These are phyloP conservation scores for Aureobasidium sp. DNA, from an alignment of 2,329 filamentous ascomycete species.

Conservation along the genomic window DNA sequence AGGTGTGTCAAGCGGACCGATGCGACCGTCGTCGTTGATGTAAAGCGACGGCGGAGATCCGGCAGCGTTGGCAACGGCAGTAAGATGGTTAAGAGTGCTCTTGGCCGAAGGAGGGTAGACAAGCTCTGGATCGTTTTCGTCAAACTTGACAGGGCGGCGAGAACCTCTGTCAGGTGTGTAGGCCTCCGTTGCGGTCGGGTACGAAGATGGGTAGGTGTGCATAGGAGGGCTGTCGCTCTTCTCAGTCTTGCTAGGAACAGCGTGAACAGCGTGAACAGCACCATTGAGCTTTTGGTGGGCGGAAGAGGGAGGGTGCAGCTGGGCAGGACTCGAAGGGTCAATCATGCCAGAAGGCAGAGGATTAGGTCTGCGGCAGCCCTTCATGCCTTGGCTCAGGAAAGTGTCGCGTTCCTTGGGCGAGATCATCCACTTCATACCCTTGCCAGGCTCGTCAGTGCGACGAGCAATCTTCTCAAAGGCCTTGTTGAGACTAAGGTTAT, in stretches of 20 bases:
- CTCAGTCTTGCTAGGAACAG: slow-evolving; percentile 19
- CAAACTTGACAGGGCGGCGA: slow-evolving; percentile 30
- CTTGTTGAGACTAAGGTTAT: slow-evolving; percentile 93
- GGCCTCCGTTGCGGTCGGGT: slow-evolving; percentile 44
- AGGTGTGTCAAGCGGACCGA: slow-evolving; percentile 30
- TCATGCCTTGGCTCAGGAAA: slow-evolving; percentile 64
- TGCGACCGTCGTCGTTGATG: slow-evolving; percentile 30
- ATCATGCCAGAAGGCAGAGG: slow-evolving; percentile 24
- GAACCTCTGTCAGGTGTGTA: slow-evolving; percentile 50
- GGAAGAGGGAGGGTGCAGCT: slow-evolving; percentile 51
- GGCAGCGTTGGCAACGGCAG: slow-evolving; percentile 30
- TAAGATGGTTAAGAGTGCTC: slow-evolving; percentile 26
- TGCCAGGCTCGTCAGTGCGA: slow-evolving; percentile 89
- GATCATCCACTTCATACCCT: slow-evolving; percentile 99
- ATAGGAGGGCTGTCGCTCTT: slow-evolving; percentile 37
- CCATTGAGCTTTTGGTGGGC: slow-evolving; percentile 12
- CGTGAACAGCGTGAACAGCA: slow-evolving; percentile 11
- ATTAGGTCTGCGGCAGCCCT: slow-evolving; percentile 34
- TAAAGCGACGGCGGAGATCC: slow-evolving; percentile 33
- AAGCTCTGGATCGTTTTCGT: slow-evolving; percentile 19
- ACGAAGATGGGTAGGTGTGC: slow-evolving; percentile 29
- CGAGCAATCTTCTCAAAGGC: slow-evolving; percentile 89
- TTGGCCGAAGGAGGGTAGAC: slow-evolving; percentile 21
- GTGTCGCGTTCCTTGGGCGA: slow-evolving; percentile 77
- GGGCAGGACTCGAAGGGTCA: slow-evolving; percentile 25